Evolutionary conservation across 345 rosid genomes (phyloP).

Genomic region (Gossypium arboreum): DNA sequence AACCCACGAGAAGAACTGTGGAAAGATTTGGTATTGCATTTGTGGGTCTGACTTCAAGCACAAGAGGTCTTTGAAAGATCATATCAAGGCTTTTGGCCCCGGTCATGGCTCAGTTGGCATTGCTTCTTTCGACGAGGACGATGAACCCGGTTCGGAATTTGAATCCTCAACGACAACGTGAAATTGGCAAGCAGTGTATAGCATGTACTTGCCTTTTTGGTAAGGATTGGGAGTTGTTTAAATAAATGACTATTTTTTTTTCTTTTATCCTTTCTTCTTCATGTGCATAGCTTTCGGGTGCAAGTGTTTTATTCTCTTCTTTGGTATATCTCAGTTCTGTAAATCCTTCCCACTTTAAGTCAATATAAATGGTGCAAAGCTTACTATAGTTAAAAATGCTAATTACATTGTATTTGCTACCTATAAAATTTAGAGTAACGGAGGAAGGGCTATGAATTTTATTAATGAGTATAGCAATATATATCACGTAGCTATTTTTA

Average conservation of each 20-base stretch:
- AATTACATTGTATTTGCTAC: too few species aligned
- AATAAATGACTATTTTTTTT: not conserved
- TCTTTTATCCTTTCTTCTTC: not conserved
- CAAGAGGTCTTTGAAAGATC: slow-evolving; percentile 75
- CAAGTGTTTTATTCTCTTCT: too few species aligned
- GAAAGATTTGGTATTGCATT: slow-evolving; percentile 72
- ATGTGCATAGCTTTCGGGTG: not conserved
- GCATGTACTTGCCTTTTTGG: too few species aligned
- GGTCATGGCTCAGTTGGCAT: slow-evolving; percentile 55
- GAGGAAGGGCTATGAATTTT: too few species aligned
- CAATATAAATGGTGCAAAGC: not conserved
- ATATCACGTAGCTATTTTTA: too few species aligned
- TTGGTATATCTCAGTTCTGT: not conserved
- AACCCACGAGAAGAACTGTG: slow-evolving; percentile 87
- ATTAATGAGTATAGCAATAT: too few species aligned
- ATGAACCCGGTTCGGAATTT: slow-evolving; percentile 55
- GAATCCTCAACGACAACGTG: slow-evolving; percentile 19
- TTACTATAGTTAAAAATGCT: not conserved
- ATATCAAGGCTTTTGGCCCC: slow-evolving; percentile 63
- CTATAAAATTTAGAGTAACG: too few species aligned
- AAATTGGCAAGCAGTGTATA: not conserved
- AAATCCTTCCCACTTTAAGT: not conserved
- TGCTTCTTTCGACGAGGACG: slow-evolving; percentile 45
- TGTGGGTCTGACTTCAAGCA: slow-evolving; percentile 85
- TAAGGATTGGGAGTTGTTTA: not conserved